These are phyloP conservation scores for Chlorella sorokiniana DNA, from an alignment of 139 green algal genomes.

Conservation along the genomic window DNA sequence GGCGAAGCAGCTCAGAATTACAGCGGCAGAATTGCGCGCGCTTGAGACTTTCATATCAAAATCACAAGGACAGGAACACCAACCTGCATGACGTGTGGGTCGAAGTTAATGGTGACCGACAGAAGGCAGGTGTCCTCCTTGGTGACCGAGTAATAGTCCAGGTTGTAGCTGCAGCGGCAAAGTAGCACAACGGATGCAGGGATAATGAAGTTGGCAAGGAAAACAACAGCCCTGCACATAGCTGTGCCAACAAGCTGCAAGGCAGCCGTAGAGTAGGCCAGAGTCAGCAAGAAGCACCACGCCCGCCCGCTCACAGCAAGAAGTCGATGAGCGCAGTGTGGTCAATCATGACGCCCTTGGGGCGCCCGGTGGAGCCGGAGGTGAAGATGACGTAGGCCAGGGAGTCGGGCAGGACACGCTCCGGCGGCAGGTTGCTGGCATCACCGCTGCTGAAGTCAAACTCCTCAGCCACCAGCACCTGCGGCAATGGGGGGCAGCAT, in stretches of 20 bases:
- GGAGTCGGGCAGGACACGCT: not conserved
- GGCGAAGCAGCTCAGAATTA: too few species aligned
- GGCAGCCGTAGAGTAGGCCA: too few species aligned
- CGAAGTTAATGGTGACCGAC: not conserved
- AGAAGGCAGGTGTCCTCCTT: not conserved
- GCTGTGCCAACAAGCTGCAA: too few species aligned
- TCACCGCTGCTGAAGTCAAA: not conserved
- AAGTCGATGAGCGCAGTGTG: constrained; percentile 46
- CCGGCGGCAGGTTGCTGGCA: not conserved
- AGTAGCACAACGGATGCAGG: not conserved
- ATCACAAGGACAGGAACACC: too few species aligned
- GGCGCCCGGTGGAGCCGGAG: constrained; percentile 62
- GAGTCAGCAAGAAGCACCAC: too few species aligned
- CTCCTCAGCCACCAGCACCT: not conserved
- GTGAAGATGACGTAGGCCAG: constrained; percentile 73
- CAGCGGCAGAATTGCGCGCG: too few species aligned
- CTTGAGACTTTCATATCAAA: too few species aligned
- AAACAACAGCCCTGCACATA: too few species aligned
- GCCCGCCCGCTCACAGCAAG: constrained; percentile 1
- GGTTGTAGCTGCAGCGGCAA: not conserved
- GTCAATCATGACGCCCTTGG: constrained; percentile 61
- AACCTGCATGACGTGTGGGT: not conserved
- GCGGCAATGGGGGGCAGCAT: not conserved
- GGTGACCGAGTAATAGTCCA: not conserved
- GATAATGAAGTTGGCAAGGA: not conserved